Conservation (phyloP, 2,329 filamentous ascomycete genomes). For the Akanthomyces muscarius region DNA sequence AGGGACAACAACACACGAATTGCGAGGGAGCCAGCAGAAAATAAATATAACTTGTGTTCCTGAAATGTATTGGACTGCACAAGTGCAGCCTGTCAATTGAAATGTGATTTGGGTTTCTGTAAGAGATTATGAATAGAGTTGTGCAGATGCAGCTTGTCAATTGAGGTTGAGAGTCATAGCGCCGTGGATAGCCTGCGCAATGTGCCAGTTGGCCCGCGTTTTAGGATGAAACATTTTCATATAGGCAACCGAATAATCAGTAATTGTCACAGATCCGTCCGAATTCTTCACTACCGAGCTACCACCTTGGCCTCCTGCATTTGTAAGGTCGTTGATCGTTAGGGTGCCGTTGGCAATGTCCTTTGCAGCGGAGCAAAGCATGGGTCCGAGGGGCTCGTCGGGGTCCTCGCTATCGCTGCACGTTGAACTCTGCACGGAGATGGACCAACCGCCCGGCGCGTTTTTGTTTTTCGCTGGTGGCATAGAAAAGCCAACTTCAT, state of each 20-base stretch:
- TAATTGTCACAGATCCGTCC: neutral
- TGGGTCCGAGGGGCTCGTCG: neutral
- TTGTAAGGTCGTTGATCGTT: neutral
- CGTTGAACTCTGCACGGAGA: neutral
- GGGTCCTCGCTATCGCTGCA: neutral
- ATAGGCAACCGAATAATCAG: neutral
- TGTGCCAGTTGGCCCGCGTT: neutral
- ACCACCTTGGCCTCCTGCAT: neutral
- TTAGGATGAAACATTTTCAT: constrained; percentile 1
- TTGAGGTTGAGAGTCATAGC: neutral
- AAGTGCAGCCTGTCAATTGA: too few relatives aligned
- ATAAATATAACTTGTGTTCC: too few relatives aligned
- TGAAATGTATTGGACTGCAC: too few relatives aligned
- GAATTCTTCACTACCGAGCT: neutral
- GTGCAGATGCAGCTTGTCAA: too few relatives aligned
- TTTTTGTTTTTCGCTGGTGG: neutral
- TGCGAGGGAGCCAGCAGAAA: too few relatives aligned
- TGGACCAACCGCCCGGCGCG: neutral
- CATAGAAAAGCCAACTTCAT: neutral
- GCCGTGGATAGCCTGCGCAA: neutral
- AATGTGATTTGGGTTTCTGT: too few relatives aligned
- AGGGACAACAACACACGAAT: too few relatives aligned
- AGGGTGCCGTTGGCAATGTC: neutral
- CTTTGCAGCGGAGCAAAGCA: neutral
- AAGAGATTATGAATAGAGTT: too few relatives aligned